These are phyloP conservation scores for Dryas drummondii DNA, from an alignment of 306 rosid genomes.

Conservation along the genomic window DNA sequence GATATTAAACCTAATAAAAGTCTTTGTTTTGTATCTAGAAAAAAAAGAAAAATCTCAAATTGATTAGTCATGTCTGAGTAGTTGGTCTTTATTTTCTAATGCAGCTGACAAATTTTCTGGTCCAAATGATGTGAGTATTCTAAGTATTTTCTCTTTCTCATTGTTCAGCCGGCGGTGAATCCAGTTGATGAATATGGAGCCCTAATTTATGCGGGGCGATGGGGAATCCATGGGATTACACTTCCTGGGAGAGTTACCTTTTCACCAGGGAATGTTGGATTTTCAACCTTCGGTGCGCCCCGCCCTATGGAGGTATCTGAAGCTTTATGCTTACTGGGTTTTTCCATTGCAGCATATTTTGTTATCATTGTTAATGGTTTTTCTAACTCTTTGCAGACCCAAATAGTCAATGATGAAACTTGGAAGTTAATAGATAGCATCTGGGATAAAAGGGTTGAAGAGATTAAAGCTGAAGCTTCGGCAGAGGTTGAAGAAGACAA, in stretches of 20 bases:
- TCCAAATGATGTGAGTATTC: not conserved
- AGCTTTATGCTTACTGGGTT: slow-evolving; percentile 22
- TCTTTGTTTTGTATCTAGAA: no score
- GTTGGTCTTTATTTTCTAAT: not conserved
- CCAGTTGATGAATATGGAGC: slow-evolving; percentile 94
- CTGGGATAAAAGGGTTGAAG: slow-evolving; percentile 76
- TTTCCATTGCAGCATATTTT: slow-evolving; percentile 16
- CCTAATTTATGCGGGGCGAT: slow-evolving; percentile 81
- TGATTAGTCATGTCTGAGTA: not conserved
- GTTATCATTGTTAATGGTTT: slow-evolving; percentile 16
- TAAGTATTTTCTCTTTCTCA: slow-evolving; percentile 3
- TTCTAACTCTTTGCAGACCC: slow-evolving; percentile 56
- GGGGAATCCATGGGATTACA: slow-evolving; percentile 87
- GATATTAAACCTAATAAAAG: no score
- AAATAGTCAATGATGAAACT: slow-evolving; percentile 79
- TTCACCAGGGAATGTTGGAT: slow-evolving; percentile 90
- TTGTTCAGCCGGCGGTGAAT: slow-evolving; percentile 68
- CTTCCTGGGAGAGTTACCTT: slow-evolving; percentile 97
- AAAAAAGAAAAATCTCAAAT: no score
- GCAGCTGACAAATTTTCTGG: not conserved
- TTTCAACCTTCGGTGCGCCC: slow-evolving; percentile 85
- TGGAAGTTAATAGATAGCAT: slow-evolving; percentile 89
- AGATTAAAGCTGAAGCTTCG: slow-evolving; percentile 60
- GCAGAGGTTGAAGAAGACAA: slow-evolving; percentile 73
- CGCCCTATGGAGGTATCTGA: slow-evolving; percentile 77